phyloP scores from a whole-genome alignment of 2,329 filamentous ascomycete genomes.

The Zymoseptoria tritici region DNA sequence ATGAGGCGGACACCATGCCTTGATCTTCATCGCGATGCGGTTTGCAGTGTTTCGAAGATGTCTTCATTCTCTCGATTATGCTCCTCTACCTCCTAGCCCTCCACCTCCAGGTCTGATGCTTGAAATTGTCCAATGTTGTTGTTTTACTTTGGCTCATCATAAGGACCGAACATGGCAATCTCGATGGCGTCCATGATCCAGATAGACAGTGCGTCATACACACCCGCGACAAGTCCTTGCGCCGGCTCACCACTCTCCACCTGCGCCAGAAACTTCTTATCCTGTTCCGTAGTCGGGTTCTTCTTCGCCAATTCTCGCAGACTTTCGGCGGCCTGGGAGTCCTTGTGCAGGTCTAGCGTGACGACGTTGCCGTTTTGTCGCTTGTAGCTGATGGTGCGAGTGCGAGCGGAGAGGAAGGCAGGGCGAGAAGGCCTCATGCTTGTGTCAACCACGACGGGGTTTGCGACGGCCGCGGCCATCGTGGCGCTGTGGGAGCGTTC shows the following conservation, averaged over 20 bases:
- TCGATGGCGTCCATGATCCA: slow-evolving; percentile 18
- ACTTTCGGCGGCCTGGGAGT: slow-evolving; percentile 14
- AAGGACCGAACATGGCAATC: slow-evolving; percentile 17
- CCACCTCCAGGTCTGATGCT: background rate
- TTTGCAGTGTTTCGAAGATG: background rate
- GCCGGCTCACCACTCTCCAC: slow-evolving; percentile 2
- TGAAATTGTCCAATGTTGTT: background rate
- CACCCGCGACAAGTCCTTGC: slow-evolving; percentile 10
- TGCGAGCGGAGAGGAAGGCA: slow-evolving; percentile 12
- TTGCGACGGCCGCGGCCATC: slow-evolving; percentile 7
- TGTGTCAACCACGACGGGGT: slow-evolving; percentile 3
- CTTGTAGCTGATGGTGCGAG: slow-evolving; percentile 16
- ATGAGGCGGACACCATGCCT: background rate
- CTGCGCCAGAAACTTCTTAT: background rate
- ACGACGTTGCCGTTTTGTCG: slow-evolving; percentile 15
- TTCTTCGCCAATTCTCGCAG: slow-evolving; percentile 8
- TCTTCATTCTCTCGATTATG: background rate
- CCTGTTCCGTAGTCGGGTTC: slow-evolving; percentile 1
- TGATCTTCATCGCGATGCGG: background rate
- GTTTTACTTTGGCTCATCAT: slow-evolving; percentile 12
- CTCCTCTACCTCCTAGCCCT: too few species aligned
- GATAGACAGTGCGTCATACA: slow-evolving; percentile 18
- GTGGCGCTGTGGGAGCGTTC: background rate
- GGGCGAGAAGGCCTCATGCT: slow-evolving; percentile 5
- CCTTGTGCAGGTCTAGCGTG: slow-evolving; percentile 15